A percentile compares a stretch with the other conserved stretches of the same genome.
Evolutionary conservation across 257 asterid species (phyloP).

Genomic region (Nyctanthes arbortristis): DNA sequence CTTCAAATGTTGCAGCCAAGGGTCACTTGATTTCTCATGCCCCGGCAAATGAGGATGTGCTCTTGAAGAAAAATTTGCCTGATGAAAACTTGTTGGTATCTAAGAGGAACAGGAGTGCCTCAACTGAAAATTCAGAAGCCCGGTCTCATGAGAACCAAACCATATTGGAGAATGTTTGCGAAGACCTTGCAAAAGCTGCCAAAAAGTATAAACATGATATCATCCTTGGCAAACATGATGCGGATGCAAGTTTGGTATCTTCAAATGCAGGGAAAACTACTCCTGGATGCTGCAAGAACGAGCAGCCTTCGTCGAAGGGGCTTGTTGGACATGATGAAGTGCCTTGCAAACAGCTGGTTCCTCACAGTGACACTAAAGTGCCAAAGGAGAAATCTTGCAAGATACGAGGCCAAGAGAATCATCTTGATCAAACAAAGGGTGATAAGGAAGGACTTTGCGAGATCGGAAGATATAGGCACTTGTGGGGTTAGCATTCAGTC

Average conservation of each 20-base stretch:
- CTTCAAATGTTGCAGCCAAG: neutral
- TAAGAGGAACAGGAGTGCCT: slow-evolving; percentile 33
- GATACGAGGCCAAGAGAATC: slow-evolving; percentile 11
- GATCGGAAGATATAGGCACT: neutral
- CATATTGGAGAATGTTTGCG: slow-evolving; percentile 25
- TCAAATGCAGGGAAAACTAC: slow-evolving; percentile 25
- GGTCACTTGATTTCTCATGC: too few relatives aligned
- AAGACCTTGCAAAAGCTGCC: slow-evolving; percentile 25
- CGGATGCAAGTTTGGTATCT: slow-evolving; percentile 19
- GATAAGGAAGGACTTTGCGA: neutral
- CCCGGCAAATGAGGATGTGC: too few relatives aligned
- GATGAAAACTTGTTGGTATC: slow-evolving; percentile 13
- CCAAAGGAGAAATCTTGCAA: slow-evolving; percentile 22
- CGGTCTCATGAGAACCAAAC: slow-evolving; percentile 26
- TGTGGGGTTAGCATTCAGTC: slow-evolving; percentile 9
- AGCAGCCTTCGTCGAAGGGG: slow-evolving; percentile 24
- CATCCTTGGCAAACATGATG: slow-evolving; percentile 14
- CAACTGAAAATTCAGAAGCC: slow-evolving; percentile 25
- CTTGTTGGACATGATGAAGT: slow-evolving; percentile 24
- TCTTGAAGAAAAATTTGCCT: too few relatives aligned
- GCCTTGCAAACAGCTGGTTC: too few relatives aligned
- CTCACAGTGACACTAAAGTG: too few relatives aligned
- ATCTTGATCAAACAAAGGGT: too few relatives aligned
- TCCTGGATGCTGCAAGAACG: slow-evolving; percentile 19
- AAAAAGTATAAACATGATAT: slow-evolving; percentile 49